These are phyloP conservation scores for Hypseocharis bilobata DNA, from an alignment of 441 rosid species.

Conservation along the genomic window DNA sequence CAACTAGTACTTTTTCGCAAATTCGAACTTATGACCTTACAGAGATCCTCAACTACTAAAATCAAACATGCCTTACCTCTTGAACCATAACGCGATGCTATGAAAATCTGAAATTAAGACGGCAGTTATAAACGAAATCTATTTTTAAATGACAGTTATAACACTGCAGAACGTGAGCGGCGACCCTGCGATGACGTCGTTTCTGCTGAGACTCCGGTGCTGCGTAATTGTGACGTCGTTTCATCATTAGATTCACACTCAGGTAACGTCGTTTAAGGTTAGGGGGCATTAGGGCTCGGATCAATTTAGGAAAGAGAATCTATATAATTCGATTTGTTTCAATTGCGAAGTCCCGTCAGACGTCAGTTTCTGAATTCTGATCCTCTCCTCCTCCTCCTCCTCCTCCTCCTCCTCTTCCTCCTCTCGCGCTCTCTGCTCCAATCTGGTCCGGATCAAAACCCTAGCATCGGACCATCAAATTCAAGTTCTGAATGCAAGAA, in stretches of 20 bases:
- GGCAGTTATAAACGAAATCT: too few species aligned
- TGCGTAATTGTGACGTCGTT: background rate
- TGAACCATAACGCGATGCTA: too few species aligned
- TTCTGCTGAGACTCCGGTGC: background rate
- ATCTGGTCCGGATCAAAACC: background rate
- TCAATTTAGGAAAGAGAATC: slow-evolving; percentile 3
- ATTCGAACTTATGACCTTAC: too few species aligned
- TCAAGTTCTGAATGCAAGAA: background rate
- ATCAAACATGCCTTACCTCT: too few species aligned
- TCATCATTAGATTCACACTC: background rate
- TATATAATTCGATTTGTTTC: slow-evolving; percentile 1
- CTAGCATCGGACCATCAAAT: slow-evolving; percentile 5
- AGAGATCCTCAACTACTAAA: too few species aligned
- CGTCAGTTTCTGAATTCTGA: slow-evolving; percentile 6
- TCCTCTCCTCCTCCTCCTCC: slow-evolving; percentile 8
- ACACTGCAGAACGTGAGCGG: too few species aligned
- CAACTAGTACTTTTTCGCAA: too few species aligned
- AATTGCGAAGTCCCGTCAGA: background rate
- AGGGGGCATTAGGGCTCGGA: slow-evolving; percentile 8
- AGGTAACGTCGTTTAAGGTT: background rate
- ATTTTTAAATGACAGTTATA: too few species aligned
- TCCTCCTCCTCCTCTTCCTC: too few species aligned
- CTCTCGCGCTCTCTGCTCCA: slow-evolving; percentile 5
- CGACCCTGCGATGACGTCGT: too few species aligned
- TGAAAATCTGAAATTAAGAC: too few species aligned